Percentiles rank a stretch among this genome's conserved stretches.
Evolutionary conservation across 2,329 filamentous ascomycete species (phyloP).

Genomic region (Verticillium nubilum): DNA sequence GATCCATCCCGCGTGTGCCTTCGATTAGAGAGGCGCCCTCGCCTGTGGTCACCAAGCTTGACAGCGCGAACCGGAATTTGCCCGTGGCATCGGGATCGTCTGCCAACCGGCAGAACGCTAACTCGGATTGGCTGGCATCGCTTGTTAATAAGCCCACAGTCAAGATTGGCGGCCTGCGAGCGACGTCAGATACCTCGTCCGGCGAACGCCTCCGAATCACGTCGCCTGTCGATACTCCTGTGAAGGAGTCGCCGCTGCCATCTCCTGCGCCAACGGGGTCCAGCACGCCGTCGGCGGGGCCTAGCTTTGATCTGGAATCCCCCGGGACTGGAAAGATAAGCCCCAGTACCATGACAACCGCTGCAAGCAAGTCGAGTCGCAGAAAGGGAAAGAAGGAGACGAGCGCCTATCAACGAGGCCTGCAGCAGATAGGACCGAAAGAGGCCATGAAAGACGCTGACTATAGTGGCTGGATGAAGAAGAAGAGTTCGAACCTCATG

Average conservation of each 20-base stretch:
- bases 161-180: slow-evolving; percentile 62
- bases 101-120: slow-evolving; percentile 34
- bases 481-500: slow-evolving; percentile 93
- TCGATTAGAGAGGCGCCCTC: slow-evolving; percentile 48
- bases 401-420: slow-evolving; percentile 83
- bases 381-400: slow-evolving; percentile 90
- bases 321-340: slow-evolving; percentile 54
- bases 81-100: slow-evolving; percentile 40
- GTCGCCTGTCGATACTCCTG: slow-evolving; percentile 43
- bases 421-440: slow-evolving; percentile 73
- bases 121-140: slow-evolving; percentile 51
- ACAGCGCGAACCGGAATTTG: slow-evolving; percentile 34
- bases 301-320: slow-evolving; percentile 75
- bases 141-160: slow-evolving; percentile 44
- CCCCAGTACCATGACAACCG: slow-evolving; percentile 41
- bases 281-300: slow-evolving; percentile 57
- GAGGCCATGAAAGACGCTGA: slow-evolving; percentile 85
- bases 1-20: slow-evolving; percentile 45
- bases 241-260: slow-evolving; percentile 46
- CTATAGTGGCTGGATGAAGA: slow-evolving; percentile 99
- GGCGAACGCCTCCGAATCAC: slow-evolving; percentile 48
- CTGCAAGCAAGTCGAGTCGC: slow-evolving; percentile 42
- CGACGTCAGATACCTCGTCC: slow-evolving; percentile 73
- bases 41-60: slow-evolving; percentile 57
- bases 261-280: slow-evolving; percentile 76